Conservation (phyloP, 371 early-diverging fungal species). For the Sporodiniella umbellata region DNA sequence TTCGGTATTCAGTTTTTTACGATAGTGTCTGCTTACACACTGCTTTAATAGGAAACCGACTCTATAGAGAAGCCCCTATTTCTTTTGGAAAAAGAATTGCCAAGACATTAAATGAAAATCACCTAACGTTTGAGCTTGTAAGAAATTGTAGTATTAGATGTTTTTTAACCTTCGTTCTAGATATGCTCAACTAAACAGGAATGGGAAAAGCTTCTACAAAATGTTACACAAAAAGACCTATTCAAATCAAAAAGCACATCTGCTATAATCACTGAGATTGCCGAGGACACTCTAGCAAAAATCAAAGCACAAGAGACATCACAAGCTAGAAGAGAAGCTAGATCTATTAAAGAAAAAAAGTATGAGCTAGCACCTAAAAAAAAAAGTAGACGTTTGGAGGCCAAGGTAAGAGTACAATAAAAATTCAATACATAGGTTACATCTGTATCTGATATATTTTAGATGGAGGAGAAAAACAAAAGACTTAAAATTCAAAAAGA, state of each 20-base stretch:
- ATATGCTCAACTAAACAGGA: constrained; percentile 12
- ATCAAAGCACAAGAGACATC: constrained; percentile 10
- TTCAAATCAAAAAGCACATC: not conserved
- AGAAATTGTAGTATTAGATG: not conserved
- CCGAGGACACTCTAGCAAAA: constrained; percentile 1
- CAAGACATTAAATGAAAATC: not conserved
- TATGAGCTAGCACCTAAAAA: constrained; percentile 19
- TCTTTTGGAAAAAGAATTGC: constrained; percentile 6
- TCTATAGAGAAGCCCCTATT: constrained; percentile 23
- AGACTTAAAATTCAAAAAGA: too few relatives aligned
- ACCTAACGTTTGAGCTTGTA: constrained; percentile 21
- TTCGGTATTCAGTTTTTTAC: not conserved
- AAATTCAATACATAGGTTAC: not conserved
- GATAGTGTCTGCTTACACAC: not conserved
- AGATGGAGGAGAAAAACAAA: too few relatives aligned
- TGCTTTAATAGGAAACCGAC: constrained; percentile 2
- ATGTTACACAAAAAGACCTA: not conserved
- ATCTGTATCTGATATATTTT: too few relatives aligned
- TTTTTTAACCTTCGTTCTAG: not conserved
- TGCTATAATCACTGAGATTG: constrained; percentile 2
- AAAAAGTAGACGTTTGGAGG: constrained; percentile 24
- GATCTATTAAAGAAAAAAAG: constrained; percentile 9
- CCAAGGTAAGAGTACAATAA: constrained; percentile 9
- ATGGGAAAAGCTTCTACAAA: constrained; percentile 7
- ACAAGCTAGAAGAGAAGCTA: constrained; percentile 8